These are phyloP conservation scores for Nepenthes gracilis DNA, from an alignment of 148 eudicot genomes.

Conservation along the genomic window DNA sequence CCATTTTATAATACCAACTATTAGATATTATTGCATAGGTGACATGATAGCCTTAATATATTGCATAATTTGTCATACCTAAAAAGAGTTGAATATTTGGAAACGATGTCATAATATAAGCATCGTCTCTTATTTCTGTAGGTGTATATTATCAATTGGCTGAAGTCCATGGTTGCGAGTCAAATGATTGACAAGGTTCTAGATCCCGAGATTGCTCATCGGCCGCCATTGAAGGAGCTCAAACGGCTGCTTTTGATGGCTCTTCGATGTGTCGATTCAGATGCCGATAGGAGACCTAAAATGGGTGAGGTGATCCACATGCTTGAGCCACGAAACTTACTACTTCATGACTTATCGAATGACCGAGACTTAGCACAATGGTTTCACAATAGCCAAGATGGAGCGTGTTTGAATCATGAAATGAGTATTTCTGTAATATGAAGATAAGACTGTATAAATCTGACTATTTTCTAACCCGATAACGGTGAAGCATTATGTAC, in stretches of 20 bases:
- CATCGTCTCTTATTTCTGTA: slow-evolving; percentile 4
- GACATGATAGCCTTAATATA: too few species aligned
- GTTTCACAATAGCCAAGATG: too few species aligned
- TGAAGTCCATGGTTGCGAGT: slow-evolving; percentile 20
- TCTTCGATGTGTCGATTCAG: slow-evolving; percentile 35
- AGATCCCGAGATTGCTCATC: slow-evolving; percentile 23
- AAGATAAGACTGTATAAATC: too few species aligned
- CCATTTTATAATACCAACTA: too few species aligned
- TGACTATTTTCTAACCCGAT: too few species aligned
- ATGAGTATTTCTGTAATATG: too few species aligned
- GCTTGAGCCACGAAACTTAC: slow-evolving; percentile 30
- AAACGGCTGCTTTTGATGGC: slow-evolving; percentile 30
- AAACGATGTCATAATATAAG: too few species aligned
- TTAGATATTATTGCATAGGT: too few species aligned
- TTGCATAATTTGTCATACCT: too few species aligned
- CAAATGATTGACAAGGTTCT: slow-evolving; percentile 9
- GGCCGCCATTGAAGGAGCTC: slow-evolving; percentile 24
- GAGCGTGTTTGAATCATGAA: too few species aligned
- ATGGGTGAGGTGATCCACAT: slow-evolving; percentile 46
- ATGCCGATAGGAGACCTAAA: slow-evolving; percentile 27
- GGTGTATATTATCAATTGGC: slow-evolving; percentile 34
- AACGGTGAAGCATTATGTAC: too few species aligned
- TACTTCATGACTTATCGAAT: neutral
- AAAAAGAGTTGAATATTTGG: too few species aligned
- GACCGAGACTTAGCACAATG: neutral